A percentile compares a stretch with the other conserved stretches of the same genome.
phyloP scores from a whole-genome alignment of 2,329 filamentous ascomycete genomes.

The Cladophialophora carrionii region DNA sequence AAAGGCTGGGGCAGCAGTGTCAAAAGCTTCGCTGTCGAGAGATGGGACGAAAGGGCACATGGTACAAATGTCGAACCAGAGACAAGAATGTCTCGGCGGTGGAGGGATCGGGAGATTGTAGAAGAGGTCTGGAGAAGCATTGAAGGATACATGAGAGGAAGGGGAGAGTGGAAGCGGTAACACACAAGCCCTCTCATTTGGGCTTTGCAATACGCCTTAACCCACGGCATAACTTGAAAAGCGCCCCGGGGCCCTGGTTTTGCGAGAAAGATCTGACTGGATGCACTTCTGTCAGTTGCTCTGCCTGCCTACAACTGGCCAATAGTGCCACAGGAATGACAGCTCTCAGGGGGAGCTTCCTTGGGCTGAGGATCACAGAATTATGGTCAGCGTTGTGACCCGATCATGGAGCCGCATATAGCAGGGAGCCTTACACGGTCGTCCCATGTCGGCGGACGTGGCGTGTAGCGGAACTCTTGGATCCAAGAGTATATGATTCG shows the following conservation, averaged over 20 bases:
- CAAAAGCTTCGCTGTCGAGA: slow-evolving; percentile 76
- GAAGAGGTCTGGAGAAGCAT: slow-evolving; percentile 90
- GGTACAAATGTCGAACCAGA: slow-evolving; percentile 37
- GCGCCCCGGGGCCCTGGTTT: background rate
- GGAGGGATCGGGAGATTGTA: slow-evolving; percentile 89
- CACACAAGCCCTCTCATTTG: background rate
- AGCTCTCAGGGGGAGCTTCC: background rate
- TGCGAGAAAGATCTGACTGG: background rate
- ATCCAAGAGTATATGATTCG: background rate
- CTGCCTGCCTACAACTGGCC: background rate
- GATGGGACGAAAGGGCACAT: slow-evolving; percentile 64
- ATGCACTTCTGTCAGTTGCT: background rate
- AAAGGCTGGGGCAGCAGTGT: slow-evolving; percentile 86
- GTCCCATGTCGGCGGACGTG: background rate
- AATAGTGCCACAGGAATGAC: background rate
- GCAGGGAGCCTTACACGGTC: background rate
- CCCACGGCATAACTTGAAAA: background rate
- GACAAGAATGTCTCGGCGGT: slow-evolving; percentile 58
- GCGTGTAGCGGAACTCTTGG: background rate
- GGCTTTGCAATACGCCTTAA: background rate
- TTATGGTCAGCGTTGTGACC: background rate
- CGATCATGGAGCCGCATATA: background rate
- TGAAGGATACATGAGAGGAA: slow-evolving; percentile 81
- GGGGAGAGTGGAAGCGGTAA: slow-evolving; percentile 55
- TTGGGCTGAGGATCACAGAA: background rate